Base-by-base conservation (phyloP, 2,329 filamentous ascomycete genomes). In the Nakataea oryzae region DNA sequence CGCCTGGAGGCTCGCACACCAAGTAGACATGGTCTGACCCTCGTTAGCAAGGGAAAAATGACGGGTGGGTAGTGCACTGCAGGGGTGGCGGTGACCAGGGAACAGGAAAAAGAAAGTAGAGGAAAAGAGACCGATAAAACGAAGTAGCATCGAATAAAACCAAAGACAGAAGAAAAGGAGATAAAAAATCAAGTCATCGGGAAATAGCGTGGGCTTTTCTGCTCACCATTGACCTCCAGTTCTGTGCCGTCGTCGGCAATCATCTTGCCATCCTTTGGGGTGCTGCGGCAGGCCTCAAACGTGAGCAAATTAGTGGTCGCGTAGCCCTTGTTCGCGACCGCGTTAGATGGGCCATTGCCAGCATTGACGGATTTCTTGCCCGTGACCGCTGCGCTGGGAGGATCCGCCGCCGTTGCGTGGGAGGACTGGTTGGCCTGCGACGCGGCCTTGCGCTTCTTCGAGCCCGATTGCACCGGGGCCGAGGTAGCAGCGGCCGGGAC, bases 1-100 rank as follows among this genome's bases (percentile, higher is more conserved):
- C 95, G 61, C 95, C 95, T 21, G 95, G 95, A 60, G 95, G 95
- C 76, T 99, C 95, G 76, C 93, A 97, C 66, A 99, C 89, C 65
- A 97, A 85, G 79, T 97, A 99, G 67, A 96, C 91, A 78, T 97
- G 82, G 75, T 86, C 83, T 86, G 74, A 50, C 41, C 17, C 41
- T 50, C 8, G 41, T 50, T 50, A 50, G 41, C 41, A 50, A 11
- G 41, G 65, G 65, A 61, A 59, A 50, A 32, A 55, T 58, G 21
- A 61, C 32, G 41, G 57, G 41, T 50, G 21, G 29, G 56, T 30
- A 32, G 27, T 13, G 54, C 17, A n/a, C 24, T 50, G 41, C 41
- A 50, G 24, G 41, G 41, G 41, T 50, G 41, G 41, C 21, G 41
- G 41, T 50, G 41, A 50, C 41, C 41, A 50, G 41, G 41, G 41